Base-by-base conservation (phyloP, 2,329 filamentous ascomycete genomes). In the Aureobasidium vineae region DNA sequence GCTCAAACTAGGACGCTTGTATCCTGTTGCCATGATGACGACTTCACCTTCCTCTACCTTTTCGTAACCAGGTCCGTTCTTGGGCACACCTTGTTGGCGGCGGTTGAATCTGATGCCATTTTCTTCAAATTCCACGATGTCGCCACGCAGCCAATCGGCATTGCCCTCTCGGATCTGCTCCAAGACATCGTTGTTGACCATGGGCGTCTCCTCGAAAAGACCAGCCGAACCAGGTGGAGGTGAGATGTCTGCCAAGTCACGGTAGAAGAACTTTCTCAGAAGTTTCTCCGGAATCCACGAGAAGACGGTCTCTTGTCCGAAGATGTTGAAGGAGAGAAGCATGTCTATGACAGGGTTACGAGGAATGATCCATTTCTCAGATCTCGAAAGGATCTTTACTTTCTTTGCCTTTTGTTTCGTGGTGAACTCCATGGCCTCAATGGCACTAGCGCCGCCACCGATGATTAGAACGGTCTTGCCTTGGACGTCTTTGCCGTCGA, bases 281-380 rank as follows among this genome's bases (percentile, higher is more conserved):
- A 96, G 78, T 52, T 82, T 82, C 75, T 96, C 91, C 0, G 92
- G 91, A 45, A 96, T 88, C 82, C 87, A 91, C 0, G 89, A 91
- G 21, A 95, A 77, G 0, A 84, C 75, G 0, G 89, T 95, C 76
- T 95, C 90, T 52, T 89, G 86, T 1, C 91, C 91, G 68, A 93
- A 88, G 61, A 95, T 84, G 75, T 96, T 96, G 72, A 92, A 79
- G 2, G 90, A 85, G 1, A 96, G 83, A 1, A 96, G 80, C 1
- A 85, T 81, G 74, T 96, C 88, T 60, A 95, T 82, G 50, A 95
- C 57, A 0, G 90, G 81, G 70, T 96, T 95, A 10, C 92, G 85
- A 0, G 91, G 91, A 63, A 94, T 93, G 69, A 95, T 91, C 91
- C 90, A 94, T 75, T 94, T 95, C 71, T 94, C 90, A 16, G 87